Base-by-base conservation (phyloP, 805 yeast genomes). In the Hanseniaspora meyeri region DNA sequence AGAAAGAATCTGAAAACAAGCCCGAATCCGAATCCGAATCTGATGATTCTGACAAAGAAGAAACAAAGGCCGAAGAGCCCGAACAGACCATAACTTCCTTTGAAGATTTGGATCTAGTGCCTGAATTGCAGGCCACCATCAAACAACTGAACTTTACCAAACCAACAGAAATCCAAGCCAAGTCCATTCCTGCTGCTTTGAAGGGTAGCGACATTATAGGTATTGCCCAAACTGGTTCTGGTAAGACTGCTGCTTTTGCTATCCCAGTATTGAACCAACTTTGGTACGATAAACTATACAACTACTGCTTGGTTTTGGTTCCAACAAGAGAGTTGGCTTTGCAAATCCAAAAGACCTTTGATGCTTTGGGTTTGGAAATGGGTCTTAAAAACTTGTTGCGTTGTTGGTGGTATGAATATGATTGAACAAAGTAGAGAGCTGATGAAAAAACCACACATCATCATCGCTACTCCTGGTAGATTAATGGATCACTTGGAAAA, bases 221-320 rank as follows among this genome's bases (percentile, higher is more conserved):
- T 14, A 77, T 91, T 60, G 98, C 98, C 0, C 96, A 91, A 66
- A 91, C 98, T 0, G 98, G 98, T 47, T 87, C 96, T 4, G 98
- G 98, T 61, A 91, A 91, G 70, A 93, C 98, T 0, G 98, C 97
- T 0, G 98, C 98, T 0, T 93, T 93, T 75, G 97, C 97, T 9
- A 81, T 93, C 52, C 98, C 98, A 1, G 87, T 93, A 47, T 75
- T 93, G 36, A 97, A 93, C 68, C 82, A 87, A 1, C 74, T 93
- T 50, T 90, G 96, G 88, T 81, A 87, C 56, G 89, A 83, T 31
- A 96, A 91, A 64, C 76, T 84, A 2, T 90, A 96, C 3, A 85
- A 86, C 64, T 93, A 81, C 69, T 95, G 95, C 4, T 81, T 93
- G 62, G 93, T 93, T 1, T 69, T 93, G 61, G 86, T 91, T 0